Evolutionary conservation across 768 basidiomycete genomes (phyloP).

Genomic region (Clitopilus passeckerianus): DNA sequence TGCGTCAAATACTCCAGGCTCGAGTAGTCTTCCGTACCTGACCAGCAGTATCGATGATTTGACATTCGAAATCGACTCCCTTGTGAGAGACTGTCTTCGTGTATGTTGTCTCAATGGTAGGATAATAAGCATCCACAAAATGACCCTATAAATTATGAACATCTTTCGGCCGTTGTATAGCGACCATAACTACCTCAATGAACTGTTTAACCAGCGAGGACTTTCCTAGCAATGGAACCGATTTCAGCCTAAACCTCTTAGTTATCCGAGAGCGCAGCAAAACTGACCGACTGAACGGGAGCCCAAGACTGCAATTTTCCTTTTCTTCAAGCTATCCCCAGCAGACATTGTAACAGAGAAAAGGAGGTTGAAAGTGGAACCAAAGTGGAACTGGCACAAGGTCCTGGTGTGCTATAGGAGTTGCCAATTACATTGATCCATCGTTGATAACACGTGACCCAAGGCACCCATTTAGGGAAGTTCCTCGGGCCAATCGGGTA

Average conservation of each 20-base stretch:
- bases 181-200: slow-evolving; percentile 49
- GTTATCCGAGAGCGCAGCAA: background rate
- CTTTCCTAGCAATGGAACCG: slow-evolving; percentile 59
- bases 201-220: slow-evolving; percentile 94
- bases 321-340: slow-evolving; percentile 52
- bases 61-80: slow-evolving; percentile 90
- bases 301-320: slow-evolving; percentile 88
- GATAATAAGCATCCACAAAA: slow-evolving; percentile 91
- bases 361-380: slow-evolving; percentile 1
- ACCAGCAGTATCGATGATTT: slow-evolving; percentile 97
- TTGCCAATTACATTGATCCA: background rate
- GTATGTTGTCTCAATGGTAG: slow-evolving; percentile 89
- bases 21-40: slow-evolving; percentile 53
- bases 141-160: slow-evolving; percentile 42
- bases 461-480: background rate
- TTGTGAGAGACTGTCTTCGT: slow-evolving; percentile 83
- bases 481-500: background rate
- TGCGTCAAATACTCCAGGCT: background rate
- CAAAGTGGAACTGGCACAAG: slow-evolving; percentile 1
- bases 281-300: slow-evolving; percentile 84
- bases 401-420: background rate
- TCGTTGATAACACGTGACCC: background rate
- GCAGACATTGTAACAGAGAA: slow-evolving; percentile 15
- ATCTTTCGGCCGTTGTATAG: background rate
- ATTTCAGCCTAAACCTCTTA: background rate